Evolutionary conservation across 352 stramenopile species (phyloP), one percentile per base, ranked within the genome.

Genomic region (Globisporangium camurandrum): DNA sequence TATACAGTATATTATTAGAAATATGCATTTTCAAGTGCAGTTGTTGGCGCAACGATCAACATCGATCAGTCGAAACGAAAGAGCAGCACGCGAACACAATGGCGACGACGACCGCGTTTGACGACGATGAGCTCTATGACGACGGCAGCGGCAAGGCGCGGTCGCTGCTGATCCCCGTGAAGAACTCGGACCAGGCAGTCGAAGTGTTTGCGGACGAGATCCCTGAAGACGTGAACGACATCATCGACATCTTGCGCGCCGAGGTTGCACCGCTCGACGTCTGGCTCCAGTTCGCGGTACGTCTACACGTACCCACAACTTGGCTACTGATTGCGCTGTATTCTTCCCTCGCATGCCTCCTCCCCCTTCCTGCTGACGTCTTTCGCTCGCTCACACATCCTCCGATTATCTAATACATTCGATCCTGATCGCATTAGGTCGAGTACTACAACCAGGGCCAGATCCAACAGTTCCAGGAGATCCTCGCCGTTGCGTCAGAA

Each of bases 121-220:
- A 24, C 17, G 65, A 59, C 24, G 61, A 72, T 37, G 61, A 71
- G 39, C 61, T 54, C 42, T 62, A 67, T 56, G 57, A 42, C 20
- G 56, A 62, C 44, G 46, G 51, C 31, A 46, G 53, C 28, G n/a
- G n/a, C n/a, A 71, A 74, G 63, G 64, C 60, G 64, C 77, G 81
- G 22, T 87, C 81, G 58, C 75, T 96, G 55, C 61, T 92, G 49
- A 96, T 96, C 68, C 86, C 86, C 43, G 86, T 96, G 9, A 90
- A 95, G 52, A 94, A 94, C 69, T 93, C 81, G 58, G 59, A 91
- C 61, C 73, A 95, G 59, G 78, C 66, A n/a, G 84, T 96, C 40
- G 84, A 96, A 49, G 84, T 96, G 37, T 96, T 86, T 57, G 76
- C 84, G 20, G 84, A 96, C 49, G 86, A 96, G 57, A 73, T 96